Evolutionary conservation across 257 asterid genomes (phyloP).

Genomic region (Petunia secreta): DNA sequence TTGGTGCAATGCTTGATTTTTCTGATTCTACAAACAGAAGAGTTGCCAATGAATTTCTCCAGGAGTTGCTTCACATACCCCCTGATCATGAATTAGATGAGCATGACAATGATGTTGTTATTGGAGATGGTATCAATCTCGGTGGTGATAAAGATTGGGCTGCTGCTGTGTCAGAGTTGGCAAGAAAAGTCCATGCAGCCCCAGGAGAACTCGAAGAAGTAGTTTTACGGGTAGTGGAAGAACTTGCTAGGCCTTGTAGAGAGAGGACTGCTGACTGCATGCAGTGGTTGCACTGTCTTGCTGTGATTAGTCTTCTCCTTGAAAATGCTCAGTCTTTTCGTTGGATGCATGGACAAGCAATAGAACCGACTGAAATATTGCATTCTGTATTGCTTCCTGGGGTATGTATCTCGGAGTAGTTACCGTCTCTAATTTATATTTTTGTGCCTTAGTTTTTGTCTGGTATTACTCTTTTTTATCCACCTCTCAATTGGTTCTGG

Average conservation of each 20-base stretch:
- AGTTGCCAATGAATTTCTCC: slow-evolving; percentile 78
- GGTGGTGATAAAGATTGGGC: slow-evolving; percentile 99
- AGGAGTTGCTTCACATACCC: slow-evolving; percentile 69
- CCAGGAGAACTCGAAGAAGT: slow-evolving; percentile 86
- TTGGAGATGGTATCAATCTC: slow-evolving; percentile 88
- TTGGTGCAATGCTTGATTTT: slow-evolving; percentile 85
- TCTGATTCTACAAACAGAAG: slow-evolving; percentile 88
- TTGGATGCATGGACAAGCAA: slow-evolving; percentile 69
- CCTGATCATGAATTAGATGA: slow-evolving; percentile 82
- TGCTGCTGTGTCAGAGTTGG: slow-evolving; percentile 75
- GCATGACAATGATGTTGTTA: slow-evolving; percentile 64
- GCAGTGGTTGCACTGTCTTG: slow-evolving; percentile 94
- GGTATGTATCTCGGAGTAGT: slow-evolving; percentile 49
- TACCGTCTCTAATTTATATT: not conserved
- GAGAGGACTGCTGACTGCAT: slow-evolving; percentile 89
- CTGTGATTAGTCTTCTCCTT: slow-evolving; percentile 77
- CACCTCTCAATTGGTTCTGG: slow-evolving; percentile 19
- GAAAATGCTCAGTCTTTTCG: slow-evolving; percentile 73
- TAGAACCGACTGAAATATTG: slow-evolving; percentile 78
- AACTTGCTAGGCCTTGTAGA: slow-evolving; percentile 90
- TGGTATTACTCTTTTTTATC: slow-evolving; percentile 9
- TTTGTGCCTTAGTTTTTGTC: not conserved
- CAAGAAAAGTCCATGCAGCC: slow-evolving; percentile 77
- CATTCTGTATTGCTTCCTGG: slow-evolving; percentile 88
- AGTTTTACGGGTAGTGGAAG: slow-evolving; percentile 71